Evolutionary conservation across 2,329 filamentous ascomycete species (phyloP).

Genomic region (Pseudophaeomoniella oleicola): DNA sequence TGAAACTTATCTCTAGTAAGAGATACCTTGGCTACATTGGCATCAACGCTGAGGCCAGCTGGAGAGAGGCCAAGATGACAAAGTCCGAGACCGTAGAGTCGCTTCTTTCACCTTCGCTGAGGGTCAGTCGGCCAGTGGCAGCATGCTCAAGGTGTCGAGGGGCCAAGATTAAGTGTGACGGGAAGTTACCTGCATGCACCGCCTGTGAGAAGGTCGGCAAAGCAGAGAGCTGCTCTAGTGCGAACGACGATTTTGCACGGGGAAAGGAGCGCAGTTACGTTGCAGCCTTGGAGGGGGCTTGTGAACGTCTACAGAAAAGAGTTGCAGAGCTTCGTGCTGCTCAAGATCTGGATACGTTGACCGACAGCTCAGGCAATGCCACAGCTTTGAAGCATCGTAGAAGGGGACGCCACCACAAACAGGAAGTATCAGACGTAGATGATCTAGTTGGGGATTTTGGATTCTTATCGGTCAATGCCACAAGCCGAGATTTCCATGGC

Average conservation of each 20-base stretch:
- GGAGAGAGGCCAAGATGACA: constrained; percentile 7
- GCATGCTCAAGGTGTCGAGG: constrained; percentile 72
- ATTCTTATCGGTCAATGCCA: constrained; percentile 87
- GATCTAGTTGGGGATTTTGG: constrained; percentile 89
- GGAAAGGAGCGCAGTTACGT: constrained; percentile 97
- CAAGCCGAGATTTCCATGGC: constrained; percentile 82
- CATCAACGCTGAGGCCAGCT: too few species aligned
- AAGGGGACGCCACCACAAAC: constrained; percentile 31
- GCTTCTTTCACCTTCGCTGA: constrained; percentile 37
- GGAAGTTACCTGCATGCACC: constrained; percentile 86
- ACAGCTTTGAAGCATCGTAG: background rate
- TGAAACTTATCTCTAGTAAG: too few species aligned
- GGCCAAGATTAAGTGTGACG: constrained; percentile 96
- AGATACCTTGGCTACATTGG: too few species aligned
- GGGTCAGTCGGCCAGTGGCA: constrained; percentile 64
- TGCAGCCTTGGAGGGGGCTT: constrained; percentile 77
- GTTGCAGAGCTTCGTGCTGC: constrained; percentile 33
- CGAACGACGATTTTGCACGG: constrained; percentile 87
- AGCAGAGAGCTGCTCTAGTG: constrained; percentile 75
- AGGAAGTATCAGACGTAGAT: constrained; percentile 77
- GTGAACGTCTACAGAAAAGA: constrained; percentile 74
- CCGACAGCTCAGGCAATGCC: background rate
- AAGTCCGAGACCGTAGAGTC: constrained; percentile 12
- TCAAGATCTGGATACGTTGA: background rate
- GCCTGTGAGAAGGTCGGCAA: constrained; percentile 87